These are phyloP conservation scores for Calonectria leucothoes DNA, from an alignment of 2,329 filamentous ascomycete species.

Conservation along the genomic window DNA sequence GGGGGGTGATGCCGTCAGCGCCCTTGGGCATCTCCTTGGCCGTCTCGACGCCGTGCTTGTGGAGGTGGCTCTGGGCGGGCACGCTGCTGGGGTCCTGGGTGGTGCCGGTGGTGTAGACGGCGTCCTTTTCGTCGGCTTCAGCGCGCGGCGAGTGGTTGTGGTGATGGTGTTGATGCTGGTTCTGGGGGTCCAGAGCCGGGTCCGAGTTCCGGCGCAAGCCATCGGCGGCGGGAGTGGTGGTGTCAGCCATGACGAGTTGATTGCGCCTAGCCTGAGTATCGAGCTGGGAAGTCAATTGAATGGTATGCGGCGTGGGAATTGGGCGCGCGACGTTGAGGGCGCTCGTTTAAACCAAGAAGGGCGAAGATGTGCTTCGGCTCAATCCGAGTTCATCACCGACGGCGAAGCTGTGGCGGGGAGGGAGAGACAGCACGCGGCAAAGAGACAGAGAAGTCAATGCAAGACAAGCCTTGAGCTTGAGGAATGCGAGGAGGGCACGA, in stretches of 20 bases:
- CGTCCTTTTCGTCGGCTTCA: constrained; percentile 49
- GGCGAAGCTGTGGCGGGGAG: background rate
- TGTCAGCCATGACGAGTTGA: constrained; percentile 32
- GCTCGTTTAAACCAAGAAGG: background rate
- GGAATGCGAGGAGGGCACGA: constrained; percentile 1
- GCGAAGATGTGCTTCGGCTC: background rate
- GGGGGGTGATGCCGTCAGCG: constrained; percentile 38
- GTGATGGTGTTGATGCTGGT: constrained; percentile 59
- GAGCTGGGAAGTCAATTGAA: constrained; percentile 5
- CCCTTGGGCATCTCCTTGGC: constrained; percentile 18
- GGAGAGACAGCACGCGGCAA: background rate
- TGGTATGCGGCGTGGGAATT: background rate
- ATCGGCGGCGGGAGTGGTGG: constrained; percentile 6
- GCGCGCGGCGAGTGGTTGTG: constrained; percentile 53
- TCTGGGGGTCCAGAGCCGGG: constrained; percentile 46
- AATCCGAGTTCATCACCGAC: background rate
- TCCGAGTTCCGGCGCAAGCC: constrained; percentile 35
- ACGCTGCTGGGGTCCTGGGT: constrained; percentile 50
- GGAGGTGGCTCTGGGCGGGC: constrained; percentile 47
- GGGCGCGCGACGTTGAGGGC: background rate
- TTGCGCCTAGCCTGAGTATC: constrained; percentile 2
- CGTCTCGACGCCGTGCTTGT: constrained; percentile 38
- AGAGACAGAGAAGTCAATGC: background rate
- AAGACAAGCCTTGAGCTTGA: background rate
- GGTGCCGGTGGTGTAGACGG: constrained; percentile 59